Base-by-base conservation (phyloP, 73 alveolate genomes). In the Stentor coeruleus region DNA sequence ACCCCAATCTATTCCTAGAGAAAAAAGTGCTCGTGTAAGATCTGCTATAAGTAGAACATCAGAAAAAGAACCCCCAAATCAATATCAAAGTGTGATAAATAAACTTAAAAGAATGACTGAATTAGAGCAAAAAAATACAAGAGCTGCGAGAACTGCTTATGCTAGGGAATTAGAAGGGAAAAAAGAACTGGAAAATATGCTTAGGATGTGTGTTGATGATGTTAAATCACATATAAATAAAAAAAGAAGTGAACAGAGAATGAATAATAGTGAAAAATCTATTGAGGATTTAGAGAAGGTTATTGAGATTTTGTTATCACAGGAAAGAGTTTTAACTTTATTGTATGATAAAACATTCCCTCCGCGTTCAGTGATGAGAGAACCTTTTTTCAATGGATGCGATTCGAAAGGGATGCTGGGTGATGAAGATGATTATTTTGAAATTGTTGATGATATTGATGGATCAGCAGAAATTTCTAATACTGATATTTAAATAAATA, bases 211-310 rank as follows among this genome's bases (percentile, higher is more conserved):
- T 40, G 96, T 84, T 2, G 88, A 88, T 3, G 80, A 84, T 28
- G 91, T 87, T 37, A 60, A 85, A 74, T 58, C 75, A 26, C 93
- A 90, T 75, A 80, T 82, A 0, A 39, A 26, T 0, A 35, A 59
- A 40, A 81, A 83, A 75, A 72, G 82, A 66, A 33, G 55, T 2
- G 89, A 87, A 38, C 86, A 81, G 39, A 58, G 74, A 58, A 26
- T 58, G 26, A 15, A 57, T 3, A 58, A 37, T 3, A 6, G 38
- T 20, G 79, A 66, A 20, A 66, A 31, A 73, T 74, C 92, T 31
- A 60, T 82, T 80, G 85, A 87, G 20, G 96, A 90, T 35, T 77
- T 91, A 59, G 96, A 90, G 81, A 82, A 92, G 83, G 93, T 90
- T 28, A 90, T 90, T 42, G 96, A 90, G 40, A 82, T 90, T 26